These are phyloP conservation scores for Cutaneotrichosporon sp. DNA, from an alignment of 1,284 basidiomycete genomes.

Conservation along the genomic window DNA sequence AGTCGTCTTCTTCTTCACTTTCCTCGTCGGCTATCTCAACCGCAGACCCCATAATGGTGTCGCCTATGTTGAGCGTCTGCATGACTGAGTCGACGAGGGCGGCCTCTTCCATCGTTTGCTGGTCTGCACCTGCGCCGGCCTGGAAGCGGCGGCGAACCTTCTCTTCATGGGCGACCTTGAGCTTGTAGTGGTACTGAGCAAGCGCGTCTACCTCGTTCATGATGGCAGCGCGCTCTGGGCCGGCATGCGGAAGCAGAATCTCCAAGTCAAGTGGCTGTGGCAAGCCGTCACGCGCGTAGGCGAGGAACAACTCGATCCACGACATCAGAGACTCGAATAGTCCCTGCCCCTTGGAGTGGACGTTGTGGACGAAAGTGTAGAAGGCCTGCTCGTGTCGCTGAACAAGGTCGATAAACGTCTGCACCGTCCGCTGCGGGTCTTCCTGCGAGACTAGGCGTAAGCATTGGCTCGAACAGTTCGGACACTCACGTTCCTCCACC, in stretches of 20 bases:
- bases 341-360: conserved; percentile 92
- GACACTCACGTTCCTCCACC: conserved; percentile 73
- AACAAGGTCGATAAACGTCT: conserved; percentile 89
- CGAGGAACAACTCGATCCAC: conserved; percentile 95
- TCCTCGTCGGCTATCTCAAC: conserved; percentile 70
- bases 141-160: conserved; percentile 76
- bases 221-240: conserved; percentile 66
- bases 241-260: conserved; percentile 73
- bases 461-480: neutral
- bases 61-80: conserved; percentile 70
- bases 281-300: conserved; percentile 83
- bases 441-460: conserved; percentile 64
- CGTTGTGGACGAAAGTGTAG: conserved; percentile 97
- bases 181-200: conserved; percentile 81
- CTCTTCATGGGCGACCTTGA: conserved; percentile 84
- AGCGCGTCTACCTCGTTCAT: conserved; percentile 79
- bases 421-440: conserved; percentile 80
- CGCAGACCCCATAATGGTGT: conserved; percentile 68
- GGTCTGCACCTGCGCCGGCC: conserved; percentile 45
- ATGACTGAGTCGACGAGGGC: conserved; percentile 72
- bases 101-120: conserved; percentile 70
- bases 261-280: conserved; percentile 66
- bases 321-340: conserved; percentile 91
- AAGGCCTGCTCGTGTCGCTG: conserved; percentile 91
- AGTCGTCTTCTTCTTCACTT: conserved; percentile 57